A percentile compares a stretch with the other conserved stretches of the same genome.
Conservation (phyloP, 2,329 filamentous ascomycete genomes). For the Colletotrichum cereale region DNA sequence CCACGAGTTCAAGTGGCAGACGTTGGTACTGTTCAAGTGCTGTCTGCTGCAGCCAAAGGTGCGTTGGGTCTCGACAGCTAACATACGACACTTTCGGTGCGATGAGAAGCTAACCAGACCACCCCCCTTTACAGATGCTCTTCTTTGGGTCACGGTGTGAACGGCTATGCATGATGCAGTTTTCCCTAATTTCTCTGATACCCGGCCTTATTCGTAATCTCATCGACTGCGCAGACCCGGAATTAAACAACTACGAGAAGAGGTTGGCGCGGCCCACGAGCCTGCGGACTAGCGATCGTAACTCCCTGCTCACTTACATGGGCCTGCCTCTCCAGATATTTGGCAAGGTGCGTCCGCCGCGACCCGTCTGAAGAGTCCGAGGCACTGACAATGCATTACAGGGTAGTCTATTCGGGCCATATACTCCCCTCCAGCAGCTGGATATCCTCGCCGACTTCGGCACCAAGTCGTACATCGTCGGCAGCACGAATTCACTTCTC, state of each 20-base stretch:
- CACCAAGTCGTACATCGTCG: constrained; percentile 97
- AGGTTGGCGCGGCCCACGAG: constrained; percentile 82
- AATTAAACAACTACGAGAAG: constrained; percentile 85
- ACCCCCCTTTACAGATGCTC: constrained; percentile 77
- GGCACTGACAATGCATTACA: constrained; percentile 51
- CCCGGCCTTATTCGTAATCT: constrained; percentile 90
- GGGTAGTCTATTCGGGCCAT: constrained; percentile 95
- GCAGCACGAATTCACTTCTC: constrained; percentile 94
- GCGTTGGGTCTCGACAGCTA: constrained; percentile 31
- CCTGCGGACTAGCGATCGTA: constrained; percentile 90
- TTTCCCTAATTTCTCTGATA: constrained; percentile 94
- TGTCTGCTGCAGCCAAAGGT: constrained; percentile 96
- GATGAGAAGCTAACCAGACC: background rate
- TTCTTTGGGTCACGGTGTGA: constrained; percentile 99
- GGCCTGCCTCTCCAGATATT: constrained; percentile 95
- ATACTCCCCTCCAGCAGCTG: constrained; percentile 95
- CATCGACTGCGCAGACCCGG: constrained; percentile 96
- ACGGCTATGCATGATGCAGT: constrained; percentile 97
- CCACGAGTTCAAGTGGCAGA: constrained; percentile 95
- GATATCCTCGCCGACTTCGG: constrained; percentile 93
- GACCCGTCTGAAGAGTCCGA: background rate
- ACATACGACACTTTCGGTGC: background rate
- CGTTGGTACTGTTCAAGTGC: constrained; percentile 92
- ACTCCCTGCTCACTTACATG: constrained; percentile 92
- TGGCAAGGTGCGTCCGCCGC: constrained; percentile 74